phyloP scores from a whole-genome alignment of 257 asterid species.

The Solanum gandarillasii region DNA sequence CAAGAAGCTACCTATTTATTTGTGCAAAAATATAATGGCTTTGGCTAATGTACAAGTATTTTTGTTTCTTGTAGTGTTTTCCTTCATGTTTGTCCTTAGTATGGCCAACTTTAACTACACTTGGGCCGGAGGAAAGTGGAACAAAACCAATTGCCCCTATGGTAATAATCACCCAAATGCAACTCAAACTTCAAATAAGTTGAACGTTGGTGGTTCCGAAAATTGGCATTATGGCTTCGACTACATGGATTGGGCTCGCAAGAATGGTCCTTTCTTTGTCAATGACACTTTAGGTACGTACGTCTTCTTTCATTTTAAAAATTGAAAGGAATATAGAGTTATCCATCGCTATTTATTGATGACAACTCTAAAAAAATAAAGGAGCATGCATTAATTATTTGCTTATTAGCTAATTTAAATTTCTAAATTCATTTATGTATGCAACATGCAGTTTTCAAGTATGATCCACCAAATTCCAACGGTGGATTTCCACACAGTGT shows the following conservation, averaged over 20 bases:
- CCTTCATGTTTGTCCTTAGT: neutral
- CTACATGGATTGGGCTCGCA: slow-evolving; percentile 60
- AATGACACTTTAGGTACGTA: slow-evolving; percentile 45
- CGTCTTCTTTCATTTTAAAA: neutral
- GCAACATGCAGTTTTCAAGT: slow-evolving; percentile 32
- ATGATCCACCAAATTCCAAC: slow-evolving; percentile 54
- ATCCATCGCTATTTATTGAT: neutral
- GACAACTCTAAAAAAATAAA: no score
- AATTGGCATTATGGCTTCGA: slow-evolving; percentile 62
- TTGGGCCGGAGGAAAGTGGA: slow-evolving; percentile 14
- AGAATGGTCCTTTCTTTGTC: slow-evolving; percentile 43
- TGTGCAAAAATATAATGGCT: slow-evolving; percentile 6
- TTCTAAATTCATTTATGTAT: neutral
- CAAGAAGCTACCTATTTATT: neutral
- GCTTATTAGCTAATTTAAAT: neutral
- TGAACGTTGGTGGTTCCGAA: slow-evolving; percentile 46
- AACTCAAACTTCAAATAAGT: slow-evolving; percentile 16
- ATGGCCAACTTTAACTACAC: slow-evolving; percentile 20
- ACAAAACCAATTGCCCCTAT: slow-evolving; percentile 18
- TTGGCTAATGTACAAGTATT: neutral
- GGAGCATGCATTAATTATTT: no score
- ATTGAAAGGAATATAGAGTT: neutral
- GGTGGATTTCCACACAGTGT: slow-evolving; percentile 47
- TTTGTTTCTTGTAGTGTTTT: neutral
- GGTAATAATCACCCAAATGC: slow-evolving; percentile 16